Conservation (phyloP, 805 yeast genomes). For the Ogataea pilisensis region DNA sequence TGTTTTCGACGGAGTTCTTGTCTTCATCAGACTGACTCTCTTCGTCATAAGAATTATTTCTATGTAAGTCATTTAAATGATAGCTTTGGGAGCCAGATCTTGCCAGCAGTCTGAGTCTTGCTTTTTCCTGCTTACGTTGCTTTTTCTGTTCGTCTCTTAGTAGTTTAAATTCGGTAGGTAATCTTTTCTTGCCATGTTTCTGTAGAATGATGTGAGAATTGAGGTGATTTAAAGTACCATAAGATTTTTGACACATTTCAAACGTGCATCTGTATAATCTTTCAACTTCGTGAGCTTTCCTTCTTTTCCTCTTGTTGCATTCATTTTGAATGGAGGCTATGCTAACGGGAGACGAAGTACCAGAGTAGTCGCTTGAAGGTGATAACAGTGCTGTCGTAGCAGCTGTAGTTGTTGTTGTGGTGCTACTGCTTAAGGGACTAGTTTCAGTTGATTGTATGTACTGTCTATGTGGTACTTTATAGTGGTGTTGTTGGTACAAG, state of each 20-base stretch:
- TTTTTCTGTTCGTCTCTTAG: constrained; percentile 41
- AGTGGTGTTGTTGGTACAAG: no score
- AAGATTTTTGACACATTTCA: constrained; percentile 46
- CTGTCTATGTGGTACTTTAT: no score
- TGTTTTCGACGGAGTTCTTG: no score
- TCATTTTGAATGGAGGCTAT: not conserved
- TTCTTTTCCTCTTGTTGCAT: constrained; percentile 42
- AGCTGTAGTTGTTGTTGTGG: no score
- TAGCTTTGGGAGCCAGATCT: constrained; percentile 3
- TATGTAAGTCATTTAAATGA: not conserved
- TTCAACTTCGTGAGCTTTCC: constrained; percentile 53
- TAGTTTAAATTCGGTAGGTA: constrained; percentile 51
- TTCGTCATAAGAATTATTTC: not conserved
- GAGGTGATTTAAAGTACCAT: constrained; percentile 57
- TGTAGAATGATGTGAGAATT: constrained; percentile 54
- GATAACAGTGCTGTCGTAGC: constrained; percentile 4
- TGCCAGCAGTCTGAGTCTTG: constrained; percentile 13
- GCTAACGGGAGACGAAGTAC: not conserved
- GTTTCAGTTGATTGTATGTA: no score
- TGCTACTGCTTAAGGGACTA: no score
- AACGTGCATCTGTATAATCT: constrained; percentile 48
- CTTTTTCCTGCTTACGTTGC: constrained; percentile 20
- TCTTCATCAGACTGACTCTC: not conserved
- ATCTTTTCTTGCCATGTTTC: constrained; percentile 50
- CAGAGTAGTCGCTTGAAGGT: not conserved